Evolutionary conservation across 129 eudicot species (phyloP).

Genomic region (Chrysanthemum makinoi): DNA sequence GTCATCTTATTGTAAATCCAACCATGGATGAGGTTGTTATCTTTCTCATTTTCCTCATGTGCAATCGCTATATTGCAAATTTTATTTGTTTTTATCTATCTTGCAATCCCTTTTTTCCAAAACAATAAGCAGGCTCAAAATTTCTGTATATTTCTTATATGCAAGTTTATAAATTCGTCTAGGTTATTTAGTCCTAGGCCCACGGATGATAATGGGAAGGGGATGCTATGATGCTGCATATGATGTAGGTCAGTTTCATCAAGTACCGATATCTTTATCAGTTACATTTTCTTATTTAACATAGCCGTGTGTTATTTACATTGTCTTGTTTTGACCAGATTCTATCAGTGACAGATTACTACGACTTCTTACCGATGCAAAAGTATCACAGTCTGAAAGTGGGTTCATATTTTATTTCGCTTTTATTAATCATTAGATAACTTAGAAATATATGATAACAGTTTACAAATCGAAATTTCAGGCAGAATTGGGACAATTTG

Average conservation of each 20-base stretch:
- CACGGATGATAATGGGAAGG: constrained; percentile 35
- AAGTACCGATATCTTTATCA: constrained; percentile 1
- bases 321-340: constrained; percentile 40
- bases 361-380: constrained; percentile 41
- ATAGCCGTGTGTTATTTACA: background rate
- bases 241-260: constrained; percentile 60
- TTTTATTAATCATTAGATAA: constrained; percentile 12
- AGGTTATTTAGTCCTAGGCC: constrained; percentile 3
- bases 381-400: constrained; percentile 77
- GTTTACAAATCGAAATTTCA: constrained; percentile 30
- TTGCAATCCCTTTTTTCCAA: too few species aligned
- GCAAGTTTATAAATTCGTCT: background rate
- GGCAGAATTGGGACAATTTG: constrained; percentile 81
- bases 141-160: background rate
- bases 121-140: background rate
- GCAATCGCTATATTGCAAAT: background rate
- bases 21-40: constrained; percentile 86
- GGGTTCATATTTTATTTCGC: constrained; percentile 13
- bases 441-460: background rate
- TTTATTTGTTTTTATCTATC: background rate
- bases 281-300: constrained; percentile 6
- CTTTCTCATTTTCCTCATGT: background rate
- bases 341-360: constrained; percentile 53
- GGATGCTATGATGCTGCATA: constrained; percentile 69
- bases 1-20: constrained; percentile 82